These are phyloP conservation scores for Xylaria curta DNA, from an alignment of 495 filamentous ascomycete genomes.

Conservation along the genomic window DNA sequence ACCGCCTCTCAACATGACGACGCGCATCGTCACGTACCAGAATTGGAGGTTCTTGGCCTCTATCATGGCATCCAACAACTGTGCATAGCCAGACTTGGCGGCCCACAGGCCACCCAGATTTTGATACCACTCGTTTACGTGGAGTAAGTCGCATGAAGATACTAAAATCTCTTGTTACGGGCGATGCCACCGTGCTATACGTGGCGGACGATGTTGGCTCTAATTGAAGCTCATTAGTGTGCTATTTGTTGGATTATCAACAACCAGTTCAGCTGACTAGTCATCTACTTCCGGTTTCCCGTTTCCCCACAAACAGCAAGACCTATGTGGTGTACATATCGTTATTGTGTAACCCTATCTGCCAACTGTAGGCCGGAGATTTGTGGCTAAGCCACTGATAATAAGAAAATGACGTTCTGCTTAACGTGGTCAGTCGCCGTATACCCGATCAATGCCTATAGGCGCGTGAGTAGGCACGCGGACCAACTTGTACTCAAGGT, in stretches of 20 bases:
- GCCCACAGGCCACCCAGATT: background rate
- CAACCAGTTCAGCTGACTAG: background rate
- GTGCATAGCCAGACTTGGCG: conserved; percentile 11
- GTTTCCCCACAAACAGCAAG: background rate
- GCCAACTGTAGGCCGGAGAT: background rate
- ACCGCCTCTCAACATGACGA: conserved; percentile 11
- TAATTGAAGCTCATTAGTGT: background rate
- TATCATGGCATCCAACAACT: conserved; percentile 8
- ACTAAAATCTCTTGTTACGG: background rate
- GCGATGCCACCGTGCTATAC: background rate
- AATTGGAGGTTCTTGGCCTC: conserved; percentile 6
- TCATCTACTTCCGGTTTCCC: background rate
- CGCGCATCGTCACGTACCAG: conserved; percentile 5
- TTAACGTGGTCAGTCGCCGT: background rate
- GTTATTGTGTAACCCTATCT: background rate
- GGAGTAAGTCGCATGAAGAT: too few relatives aligned
- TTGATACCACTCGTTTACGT: background rate
- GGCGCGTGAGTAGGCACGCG: background rate
- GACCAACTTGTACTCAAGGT: background rate
- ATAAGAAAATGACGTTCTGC: background rate
- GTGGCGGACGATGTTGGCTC: background rate
- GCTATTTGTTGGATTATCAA: background rate
- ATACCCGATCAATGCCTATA: background rate
- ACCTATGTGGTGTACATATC: background rate
- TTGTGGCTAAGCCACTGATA: background rate